phyloP scores from a whole-genome alignment of 768 basidiomycete species.

The Calocybe indica region DNA sequence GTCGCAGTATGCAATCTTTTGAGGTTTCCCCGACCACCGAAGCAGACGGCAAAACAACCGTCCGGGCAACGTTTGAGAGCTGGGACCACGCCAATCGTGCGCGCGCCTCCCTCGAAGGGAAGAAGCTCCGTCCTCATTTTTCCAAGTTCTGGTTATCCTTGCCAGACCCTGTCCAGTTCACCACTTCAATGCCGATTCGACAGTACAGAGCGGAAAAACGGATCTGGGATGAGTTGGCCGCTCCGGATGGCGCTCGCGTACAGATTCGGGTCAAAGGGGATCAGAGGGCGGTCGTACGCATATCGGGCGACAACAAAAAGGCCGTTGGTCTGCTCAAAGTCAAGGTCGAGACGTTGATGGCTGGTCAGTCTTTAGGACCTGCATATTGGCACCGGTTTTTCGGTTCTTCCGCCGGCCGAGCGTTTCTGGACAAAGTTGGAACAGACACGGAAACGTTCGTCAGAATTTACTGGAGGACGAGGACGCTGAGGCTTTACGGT shows the following conservation, averaged over 20 bases:
- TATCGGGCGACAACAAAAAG: slow-evolving; percentile 30
- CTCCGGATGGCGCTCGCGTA: slow-evolving; percentile 12
- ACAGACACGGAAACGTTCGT: slow-evolving; percentile 34
- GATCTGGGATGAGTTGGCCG: slow-evolving; percentile 41
- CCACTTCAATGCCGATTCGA: slow-evolving; percentile 36
- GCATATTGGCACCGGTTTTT: slow-evolving; percentile 47
- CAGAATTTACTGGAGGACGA: slow-evolving; percentile 38
- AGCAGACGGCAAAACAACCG: no score
- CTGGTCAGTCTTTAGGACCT: slow-evolving; percentile 40
- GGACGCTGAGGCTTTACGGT: slow-evolving; percentile 42
- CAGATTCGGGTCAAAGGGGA: slow-evolving; percentile 43
- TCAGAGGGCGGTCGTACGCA: no score
- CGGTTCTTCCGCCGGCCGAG: slow-evolving; percentile 15
- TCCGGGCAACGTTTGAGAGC: no score
- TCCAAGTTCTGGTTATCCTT: slow-evolving; percentile 32
- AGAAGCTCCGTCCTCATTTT: no score
- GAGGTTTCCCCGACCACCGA: no score
- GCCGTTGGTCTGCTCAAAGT: slow-evolving; percentile 54
- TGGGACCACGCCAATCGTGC: no score
- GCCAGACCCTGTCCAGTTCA: slow-evolving; percentile 45
- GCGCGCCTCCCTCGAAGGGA: no score
- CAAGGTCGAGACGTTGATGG: slow-evolving; percentile 47
- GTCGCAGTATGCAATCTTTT: no score
- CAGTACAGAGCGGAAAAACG: slow-evolving; percentile 47
- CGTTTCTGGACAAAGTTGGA: slow-evolving; percentile 30